Evolutionary conservation across 768 basidiomycete genomes (phyloP).

Genomic region (Multifurca ochricompacta): DNA sequence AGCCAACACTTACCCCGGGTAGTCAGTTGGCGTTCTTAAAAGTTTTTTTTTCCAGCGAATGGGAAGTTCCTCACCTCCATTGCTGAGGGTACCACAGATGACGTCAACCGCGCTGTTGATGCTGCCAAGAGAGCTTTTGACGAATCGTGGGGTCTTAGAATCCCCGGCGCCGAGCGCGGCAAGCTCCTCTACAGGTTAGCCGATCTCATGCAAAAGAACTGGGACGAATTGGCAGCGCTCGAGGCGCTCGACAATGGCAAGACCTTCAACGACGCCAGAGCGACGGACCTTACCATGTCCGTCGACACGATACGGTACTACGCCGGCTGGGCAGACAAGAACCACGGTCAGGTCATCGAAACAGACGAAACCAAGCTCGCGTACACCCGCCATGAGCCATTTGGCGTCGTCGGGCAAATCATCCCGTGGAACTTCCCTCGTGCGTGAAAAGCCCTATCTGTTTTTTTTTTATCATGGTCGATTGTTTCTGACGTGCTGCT

Average conservation of each 20-base stretch:
- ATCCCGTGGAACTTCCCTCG: conserved; percentile 63
- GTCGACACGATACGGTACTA: conserved; percentile 63
- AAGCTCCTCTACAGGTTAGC: too few relatives aligned
- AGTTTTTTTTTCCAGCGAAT: conserved; percentile 24
- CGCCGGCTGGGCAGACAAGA: conserved; percentile 86
- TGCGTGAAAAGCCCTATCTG: conserved; percentile 22
- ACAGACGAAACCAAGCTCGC: conserved; percentile 40
- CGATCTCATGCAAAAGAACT: conserved; percentile 55
- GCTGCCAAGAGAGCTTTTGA: conserved; percentile 59
- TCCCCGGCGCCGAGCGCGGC: conserved; percentile 45
- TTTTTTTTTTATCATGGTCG: neutral
- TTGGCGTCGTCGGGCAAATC: conserved; percentile 47
- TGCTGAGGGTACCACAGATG: conserved; percentile 51
- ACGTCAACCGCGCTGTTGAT: conserved; percentile 69
- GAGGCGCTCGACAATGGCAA: too few relatives aligned
- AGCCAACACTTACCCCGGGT: neutral
- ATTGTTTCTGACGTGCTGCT: too few relatives aligned
- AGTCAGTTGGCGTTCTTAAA: neutral
- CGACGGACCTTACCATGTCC: conserved; percentile 40
- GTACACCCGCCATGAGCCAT: conserved; percentile 55
- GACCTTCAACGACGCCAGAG: conserved; percentile 37
- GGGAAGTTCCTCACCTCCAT: conserved; percentile 55
- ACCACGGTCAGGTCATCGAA: conserved; percentile 69
- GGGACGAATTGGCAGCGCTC: conserved; percentile 59
- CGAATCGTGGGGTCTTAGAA: conserved; percentile 59